phyloP scores from a whole-genome alignment of 1,284 basidiomycete species.

The Ganoderma lingzhi region DNA sequence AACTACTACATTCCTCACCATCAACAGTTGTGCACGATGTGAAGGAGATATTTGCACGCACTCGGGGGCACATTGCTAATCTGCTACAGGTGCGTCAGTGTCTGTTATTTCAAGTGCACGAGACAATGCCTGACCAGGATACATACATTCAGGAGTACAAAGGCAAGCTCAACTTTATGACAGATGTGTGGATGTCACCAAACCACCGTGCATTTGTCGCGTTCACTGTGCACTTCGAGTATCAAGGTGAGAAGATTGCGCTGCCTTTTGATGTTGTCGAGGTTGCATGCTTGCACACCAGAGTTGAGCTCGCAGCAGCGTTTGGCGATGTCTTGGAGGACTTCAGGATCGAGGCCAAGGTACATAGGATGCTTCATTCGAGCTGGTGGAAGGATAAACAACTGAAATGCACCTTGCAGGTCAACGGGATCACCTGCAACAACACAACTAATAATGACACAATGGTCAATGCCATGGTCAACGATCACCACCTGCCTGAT shows the following conservation, averaged over 20 bases:
- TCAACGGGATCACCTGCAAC: not conserved
- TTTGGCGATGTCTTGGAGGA: conserved; percentile 40
- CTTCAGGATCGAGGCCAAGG: conserved; percentile 44
- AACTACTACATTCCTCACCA: conserved; percentile 32
- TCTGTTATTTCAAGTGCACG: not conserved
- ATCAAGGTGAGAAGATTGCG: conserved; percentile 28
- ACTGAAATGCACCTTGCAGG: not conserved
- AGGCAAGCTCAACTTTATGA: conserved; percentile 13
- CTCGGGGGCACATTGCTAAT: conserved; percentile 8
- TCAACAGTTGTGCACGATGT: conserved; percentile 31
- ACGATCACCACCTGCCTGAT: not conserved
- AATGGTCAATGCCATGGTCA: not conserved
- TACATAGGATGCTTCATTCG: conserved; percentile 22
- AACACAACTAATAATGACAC: not conserved
- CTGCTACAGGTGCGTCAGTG: conserved; percentile 12
- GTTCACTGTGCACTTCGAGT: conserved; percentile 16
- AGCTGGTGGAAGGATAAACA: not conserved
- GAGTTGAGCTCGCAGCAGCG: conserved; percentile 36
- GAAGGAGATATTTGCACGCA: conserved; percentile 13
- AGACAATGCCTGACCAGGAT: not conserved
- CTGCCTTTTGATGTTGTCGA: conserved; percentile 37
- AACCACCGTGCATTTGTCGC: conserved; percentile 23
- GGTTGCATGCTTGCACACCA: conserved; percentile 38
- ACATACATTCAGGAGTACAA: conserved; percentile 10
- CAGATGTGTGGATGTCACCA: conserved; percentile 21